phyloP scores from a whole-genome alignment of 495 filamentous ascomycete genomes.

The Delitschia confertaspora region DNA sequence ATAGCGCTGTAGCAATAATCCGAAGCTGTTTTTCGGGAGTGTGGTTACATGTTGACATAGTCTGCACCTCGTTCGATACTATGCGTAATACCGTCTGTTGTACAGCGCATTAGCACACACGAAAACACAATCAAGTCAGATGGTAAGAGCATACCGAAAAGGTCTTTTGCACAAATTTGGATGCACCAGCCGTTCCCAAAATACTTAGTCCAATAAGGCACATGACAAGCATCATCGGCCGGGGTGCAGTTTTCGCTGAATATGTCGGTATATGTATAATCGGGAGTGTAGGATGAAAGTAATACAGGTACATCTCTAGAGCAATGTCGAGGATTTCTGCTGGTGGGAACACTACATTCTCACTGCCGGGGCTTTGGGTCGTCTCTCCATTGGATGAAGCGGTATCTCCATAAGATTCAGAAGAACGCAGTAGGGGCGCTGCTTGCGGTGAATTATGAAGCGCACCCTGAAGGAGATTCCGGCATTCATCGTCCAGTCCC shows the following conservation, averaged over 20 bases:
- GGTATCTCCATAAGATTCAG: constrained; percentile 20
- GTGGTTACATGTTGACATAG: constrained; percentile 36
- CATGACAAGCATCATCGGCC: constrained; percentile 42
- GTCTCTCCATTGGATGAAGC: constrained; percentile 28
- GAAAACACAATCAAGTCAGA: neutral
- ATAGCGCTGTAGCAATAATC: constrained; percentile 41
- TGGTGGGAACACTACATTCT: constrained; percentile 39
- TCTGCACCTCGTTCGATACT: constrained; percentile 38
- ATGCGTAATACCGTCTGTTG: constrained; percentile 38
- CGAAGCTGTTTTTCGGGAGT: constrained; percentile 37
- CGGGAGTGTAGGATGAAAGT: constrained; percentile 44
- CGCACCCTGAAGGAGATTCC: constrained; percentile 37
- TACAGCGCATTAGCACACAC: constrained; percentile 11
- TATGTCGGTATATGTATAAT: constrained; percentile 47
- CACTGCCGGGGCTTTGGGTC: constrained; percentile 21
- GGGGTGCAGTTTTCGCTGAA: constrained; percentile 39
- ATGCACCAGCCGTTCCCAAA: constrained; percentile 43
- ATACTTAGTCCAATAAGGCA: constrained; percentile 46
- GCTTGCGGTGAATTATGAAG: constrained; percentile 26
- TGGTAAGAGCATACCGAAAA: constrained; percentile 42
- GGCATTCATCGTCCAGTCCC: constrained; percentile 44
- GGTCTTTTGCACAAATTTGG: constrained; percentile 40
- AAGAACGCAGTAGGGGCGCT: constrained; percentile 3
- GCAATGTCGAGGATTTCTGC: constrained; percentile 49
- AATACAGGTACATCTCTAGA: constrained; percentile 46